Evolutionary conservation across 2,329 filamentous ascomycete genomes (phyloP), one percentile per base, ranked within the genome.

Genomic region (Apiospora koreana): DNA sequence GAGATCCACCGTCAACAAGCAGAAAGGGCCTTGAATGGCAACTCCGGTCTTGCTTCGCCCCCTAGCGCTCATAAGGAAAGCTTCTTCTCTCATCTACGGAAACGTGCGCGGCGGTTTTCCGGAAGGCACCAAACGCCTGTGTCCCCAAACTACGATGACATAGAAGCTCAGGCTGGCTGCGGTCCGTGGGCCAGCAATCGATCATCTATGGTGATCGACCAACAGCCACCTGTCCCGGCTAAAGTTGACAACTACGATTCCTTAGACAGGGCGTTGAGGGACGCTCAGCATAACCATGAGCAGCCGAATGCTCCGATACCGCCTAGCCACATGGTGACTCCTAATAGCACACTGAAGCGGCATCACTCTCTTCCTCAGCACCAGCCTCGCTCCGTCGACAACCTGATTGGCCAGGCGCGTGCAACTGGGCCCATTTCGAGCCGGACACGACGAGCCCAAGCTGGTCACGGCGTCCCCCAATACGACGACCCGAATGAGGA

Each of bases 401-500:
- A 90, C 76, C 81, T 91, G 62, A 83, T 87, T 46, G 84, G 84
- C n/a, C 86, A 86, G 3, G 85, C 87, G 54, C 86, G 89, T 18
- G 81, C 80, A 64, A 78, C 81, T 35, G 86, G 88, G 0, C 92
- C 94, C 0, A 87, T 94, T 68, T 94, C 93, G 0, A 94, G 92
- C 79, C 88, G 95, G 72, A 96, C 94, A 18, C 87, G 95, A 71
- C 88, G 94, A 71, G 92, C 93, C 16, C 88, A 97, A 79, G 91
- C 93, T 18, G 84, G 86, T 5, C 92, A 94, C 72, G 92, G 93
- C 5, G 90, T 93, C 66, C 92, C 93, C 67, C 92, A 93, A 72
- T 98, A 98, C 79, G 96, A 99, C 78, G 95, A 95, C 0, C 94
- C 96, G 1, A 95, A 97, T 76, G 96, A 99, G 81, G 95, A 98